phyloP scores from a whole-genome alignment of 495 filamentous ascomycete species.

The Lophiotrema nucula region DNA sequence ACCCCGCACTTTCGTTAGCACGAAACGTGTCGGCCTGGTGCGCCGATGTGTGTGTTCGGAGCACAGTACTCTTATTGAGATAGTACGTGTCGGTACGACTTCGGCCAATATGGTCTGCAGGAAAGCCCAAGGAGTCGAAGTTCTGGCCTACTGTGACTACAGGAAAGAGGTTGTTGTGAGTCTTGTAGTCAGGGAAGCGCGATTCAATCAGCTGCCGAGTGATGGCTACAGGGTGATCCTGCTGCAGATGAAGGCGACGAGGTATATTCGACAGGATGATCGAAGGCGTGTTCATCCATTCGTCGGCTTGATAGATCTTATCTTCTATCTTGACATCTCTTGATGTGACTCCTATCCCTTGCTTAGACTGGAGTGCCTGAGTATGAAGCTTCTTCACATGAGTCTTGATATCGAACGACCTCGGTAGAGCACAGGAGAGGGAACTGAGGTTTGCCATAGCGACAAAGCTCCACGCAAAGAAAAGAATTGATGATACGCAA shows the following conservation, averaged over 20 bases:
- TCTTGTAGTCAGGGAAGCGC: conserved; percentile 73
- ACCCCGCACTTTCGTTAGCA: conserved; percentile 67
- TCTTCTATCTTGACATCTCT: conserved; percentile 55
- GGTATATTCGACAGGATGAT: conserved; percentile 70
- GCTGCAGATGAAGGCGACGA: conserved; percentile 77
- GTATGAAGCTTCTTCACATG: too few species aligned
- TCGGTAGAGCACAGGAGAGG: too few species aligned
- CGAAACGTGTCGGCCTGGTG: conserved; percentile 88
- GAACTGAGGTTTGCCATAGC: too few species aligned
- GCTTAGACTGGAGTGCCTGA: conserved; percentile 12
- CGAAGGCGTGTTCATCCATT: conserved; percentile 81
- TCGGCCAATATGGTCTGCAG: conserved; percentile 83
- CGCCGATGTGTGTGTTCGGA: conserved; percentile 90
- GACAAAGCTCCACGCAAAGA: too few species aligned
- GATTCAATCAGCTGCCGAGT: conserved; percentile 91
- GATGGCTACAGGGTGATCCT: conserved; percentile 85
- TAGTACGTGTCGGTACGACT: conserved; percentile 93
- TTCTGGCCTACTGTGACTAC: conserved; percentile 86
- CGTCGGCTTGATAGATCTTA: conserved; percentile 63
- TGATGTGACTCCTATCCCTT: conserved; percentile 9
- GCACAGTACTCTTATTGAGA: conserved; percentile 76
- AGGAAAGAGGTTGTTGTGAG: conserved; percentile 75
- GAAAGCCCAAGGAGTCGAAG: conserved; percentile 94
- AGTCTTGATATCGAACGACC: too few species aligned
- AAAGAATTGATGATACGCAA: not conserved